Evolutionary conservation across 1,139 yeast species (phyloP).

Genomic region (Lodderomyces margitis): DNA sequence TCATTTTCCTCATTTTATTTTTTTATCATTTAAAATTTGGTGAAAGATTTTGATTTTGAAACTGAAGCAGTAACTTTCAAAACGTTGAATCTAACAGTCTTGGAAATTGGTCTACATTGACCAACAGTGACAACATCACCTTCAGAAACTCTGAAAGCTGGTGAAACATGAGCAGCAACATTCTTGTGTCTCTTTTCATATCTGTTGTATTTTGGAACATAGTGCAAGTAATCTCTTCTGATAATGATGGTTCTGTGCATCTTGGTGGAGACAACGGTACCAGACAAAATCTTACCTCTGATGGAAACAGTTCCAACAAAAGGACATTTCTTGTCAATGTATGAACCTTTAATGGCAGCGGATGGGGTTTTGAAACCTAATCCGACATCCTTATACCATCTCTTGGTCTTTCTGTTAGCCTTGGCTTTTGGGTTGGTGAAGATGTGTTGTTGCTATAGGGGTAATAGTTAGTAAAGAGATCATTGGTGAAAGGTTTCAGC

Average conservation of each 20-base stretch:
- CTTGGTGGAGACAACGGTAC: constrained; percentile 99
- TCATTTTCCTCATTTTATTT: background rate
- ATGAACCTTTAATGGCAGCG: constrained; percentile 96
- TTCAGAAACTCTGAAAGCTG: constrained; percentile 99
- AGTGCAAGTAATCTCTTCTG: constrained; percentile 99
- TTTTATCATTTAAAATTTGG: constrained; percentile 71
- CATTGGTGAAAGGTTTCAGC: too few relatives aligned
- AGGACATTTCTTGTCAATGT: constrained; percentile 99
- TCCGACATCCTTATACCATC: constrained; percentile 99
- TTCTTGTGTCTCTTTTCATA: constrained; percentile 99
- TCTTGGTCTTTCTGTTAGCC: constrained; percentile 98
- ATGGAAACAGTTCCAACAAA: constrained; percentile 95
- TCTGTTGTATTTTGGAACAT: constrained; percentile 99
- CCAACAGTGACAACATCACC: constrained; percentile 99
- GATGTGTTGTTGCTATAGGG: constrained; percentile 94
- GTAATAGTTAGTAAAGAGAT: constrained; percentile 30
- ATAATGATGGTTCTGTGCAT: constrained; percentile 99
- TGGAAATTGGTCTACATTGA: constrained; percentile 99
- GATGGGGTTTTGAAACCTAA: constrained; percentile 99
- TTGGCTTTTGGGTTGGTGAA: constrained; percentile 99
- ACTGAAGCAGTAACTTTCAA: constrained; percentile 90
- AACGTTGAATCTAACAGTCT: constrained; percentile 99
- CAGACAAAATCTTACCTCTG: constrained; percentile 99
- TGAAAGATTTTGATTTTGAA: constrained; percentile 90
- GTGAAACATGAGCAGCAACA: constrained; percentile 99